Base-by-base conservation (phyloP, 441 rosid species). In the Jatropha podagrica region DNA sequence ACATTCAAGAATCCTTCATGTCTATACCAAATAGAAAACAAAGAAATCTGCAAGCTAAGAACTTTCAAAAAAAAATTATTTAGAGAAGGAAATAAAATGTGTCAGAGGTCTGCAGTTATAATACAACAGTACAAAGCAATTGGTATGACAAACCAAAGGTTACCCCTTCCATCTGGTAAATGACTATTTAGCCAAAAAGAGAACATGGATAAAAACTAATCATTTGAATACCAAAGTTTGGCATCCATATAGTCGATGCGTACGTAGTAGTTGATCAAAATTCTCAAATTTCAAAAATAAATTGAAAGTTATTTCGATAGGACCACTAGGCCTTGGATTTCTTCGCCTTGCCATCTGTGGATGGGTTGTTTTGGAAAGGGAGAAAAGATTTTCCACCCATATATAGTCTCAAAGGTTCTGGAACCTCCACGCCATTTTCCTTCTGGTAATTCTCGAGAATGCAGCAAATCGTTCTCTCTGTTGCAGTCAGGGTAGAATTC, bases 381-480 rank as follows among this genome's bases (percentile, higher is more conserved):
- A 93, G 73, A 82, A 95, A 95, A 23, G 85, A 69, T 77, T 88
- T 85, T 64, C 97, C 97, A 5, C 90, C 91, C 95, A 95, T 90
- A 69, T 77, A 95, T 12, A 84, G 84, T 81, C 78, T 88, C 59
- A 93, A 74, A 54, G 78, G 88, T 80, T 89, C 92, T 2, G 98
- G 99, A 18, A 95, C 77, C 75, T 88, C 97, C 11, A 95, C 95
- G 32, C 98, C 98, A 42, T 87, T 86, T 74, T 95, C 98, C 64
- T 72, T 86, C 85, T 95, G 98, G 82, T 90, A 84, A 82, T 91
- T 95, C 82, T 93, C 99, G 0, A 95, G 95, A 80, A 95, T 89
- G 86, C 95, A 88, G 86, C 98, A 95, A 18, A 95, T 79, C 17
- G 99, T 93, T 85, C 99, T 95, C 87, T 95, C 98, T 0, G 99